These are phyloP conservation scores for Boletus rubropictus DNA, from an alignment of 768 basidiomycete species.

Conservation along the genomic window DNA sequence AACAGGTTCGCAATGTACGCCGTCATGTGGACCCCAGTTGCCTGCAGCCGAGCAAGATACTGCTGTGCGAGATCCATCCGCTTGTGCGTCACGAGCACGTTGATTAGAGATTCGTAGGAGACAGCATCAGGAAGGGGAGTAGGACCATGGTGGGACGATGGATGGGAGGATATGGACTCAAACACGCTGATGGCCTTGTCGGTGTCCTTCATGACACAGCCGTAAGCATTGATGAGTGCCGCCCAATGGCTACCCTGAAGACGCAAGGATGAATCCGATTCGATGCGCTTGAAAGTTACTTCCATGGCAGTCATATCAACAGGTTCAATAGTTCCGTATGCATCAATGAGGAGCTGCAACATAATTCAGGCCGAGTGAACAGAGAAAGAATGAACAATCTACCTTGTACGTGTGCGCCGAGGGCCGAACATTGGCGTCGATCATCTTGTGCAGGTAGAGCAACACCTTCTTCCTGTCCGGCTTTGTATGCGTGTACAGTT, in stretches of 20 bases:
- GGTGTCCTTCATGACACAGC: constrained; percentile 72
- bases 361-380: background rate
- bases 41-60: constrained; percentile 58
- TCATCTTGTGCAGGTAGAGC: constrained; percentile 66
- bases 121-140: constrained; percentile 66
- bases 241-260: constrained; percentile 67
- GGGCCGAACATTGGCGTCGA: constrained; percentile 55
- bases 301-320: constrained; percentile 71
- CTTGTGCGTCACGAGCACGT: constrained; percentile 73
- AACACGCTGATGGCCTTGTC: constrained; percentile 73
- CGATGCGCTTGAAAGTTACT: constrained; percentile 56
- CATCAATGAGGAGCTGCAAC: constrained; percentile 75
- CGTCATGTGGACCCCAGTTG: constrained; percentile 74
- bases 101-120: constrained; percentile 85
- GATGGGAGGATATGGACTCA: constrained; percentile 59
- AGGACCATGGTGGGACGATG: constrained; percentile 32
- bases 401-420: constrained; percentile 95
- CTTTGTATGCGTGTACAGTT: constrained; percentile 86
- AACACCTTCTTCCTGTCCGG: constrained; percentile 76
- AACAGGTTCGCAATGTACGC: constrained; percentile 84
- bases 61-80: constrained; percentile 70
- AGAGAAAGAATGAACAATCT: constrained; percentile 8
- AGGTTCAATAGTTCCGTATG: constrained; percentile 82
- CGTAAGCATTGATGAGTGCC: constrained; percentile 83
- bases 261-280: constrained; percentile 31